Percentiles rank a stretch among this genome's conserved stretches.
These are phyloP conservation scores for Pseudognaphalium luteoalbum DNA, from an alignment of 129 eudicot species.

Conservation along the genomic window DNA sequence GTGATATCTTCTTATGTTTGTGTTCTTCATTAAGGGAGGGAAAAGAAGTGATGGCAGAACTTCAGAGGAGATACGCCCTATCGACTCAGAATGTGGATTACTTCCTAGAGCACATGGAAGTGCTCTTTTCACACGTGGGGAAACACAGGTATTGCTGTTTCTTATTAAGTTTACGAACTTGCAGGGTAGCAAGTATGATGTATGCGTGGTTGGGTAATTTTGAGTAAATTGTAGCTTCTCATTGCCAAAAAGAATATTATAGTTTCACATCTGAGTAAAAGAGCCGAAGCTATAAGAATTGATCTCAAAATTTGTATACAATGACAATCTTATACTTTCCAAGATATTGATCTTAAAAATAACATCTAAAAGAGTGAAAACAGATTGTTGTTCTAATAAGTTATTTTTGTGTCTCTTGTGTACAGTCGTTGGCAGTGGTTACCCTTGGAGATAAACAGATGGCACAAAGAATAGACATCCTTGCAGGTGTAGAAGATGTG, in stretches of 20 bases:
- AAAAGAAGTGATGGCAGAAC: constrained; percentile 96
- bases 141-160: constrained; percentile 78
- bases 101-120: constrained; percentile 99
- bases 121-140: constrained; percentile 99
- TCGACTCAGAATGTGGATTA: constrained; percentile 81
- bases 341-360: background rate
- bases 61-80: constrained; percentile 74
- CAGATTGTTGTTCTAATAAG: background rate
- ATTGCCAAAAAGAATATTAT: no score
- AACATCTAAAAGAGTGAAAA: background rate
- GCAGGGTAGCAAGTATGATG: background rate
- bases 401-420: constrained; percentile 24
- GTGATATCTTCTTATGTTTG: constrained; percentile 17
- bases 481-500: constrained; percentile 83
- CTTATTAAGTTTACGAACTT: constrained; percentile 1
- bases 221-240: constrained; percentile 3
- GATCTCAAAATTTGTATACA: no score
- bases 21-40: constrained; percentile 62
- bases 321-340: background rate
- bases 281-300: background rate
- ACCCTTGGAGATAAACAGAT: constrained; percentile 93
- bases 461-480: constrained; percentile 98
- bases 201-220: background rate
- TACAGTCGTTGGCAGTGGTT: constrained; percentile 91
- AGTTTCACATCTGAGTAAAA: background rate